These are phyloP conservation scores for Bipolaris oryzae DNA, from an alignment of 2,329 filamentous ascomycete genomes.

Conservation along the genomic window DNA sequence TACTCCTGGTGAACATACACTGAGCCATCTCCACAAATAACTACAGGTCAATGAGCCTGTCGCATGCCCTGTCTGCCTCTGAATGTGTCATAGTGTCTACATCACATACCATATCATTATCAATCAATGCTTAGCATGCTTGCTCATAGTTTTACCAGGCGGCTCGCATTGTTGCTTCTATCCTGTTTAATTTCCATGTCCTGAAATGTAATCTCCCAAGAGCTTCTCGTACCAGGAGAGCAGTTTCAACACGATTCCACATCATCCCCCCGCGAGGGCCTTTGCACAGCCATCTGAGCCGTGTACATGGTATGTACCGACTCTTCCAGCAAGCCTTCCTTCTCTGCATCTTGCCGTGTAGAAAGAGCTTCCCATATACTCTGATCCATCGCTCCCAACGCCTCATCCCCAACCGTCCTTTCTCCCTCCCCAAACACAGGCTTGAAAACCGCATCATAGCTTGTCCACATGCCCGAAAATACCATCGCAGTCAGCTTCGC, in stretches of 20 bases:
- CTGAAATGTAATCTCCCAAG: slow-evolving; percentile 61
- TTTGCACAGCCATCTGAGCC: background rate
- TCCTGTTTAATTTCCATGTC: slow-evolving; percentile 72
- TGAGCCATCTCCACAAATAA: no score
- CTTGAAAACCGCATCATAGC: slow-evolving; percentile 69
- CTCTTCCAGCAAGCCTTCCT: background rate
- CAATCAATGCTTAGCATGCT: background rate
- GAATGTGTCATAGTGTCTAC: background rate
- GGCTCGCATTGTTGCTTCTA: no score
- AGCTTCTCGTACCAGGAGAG: background rate
- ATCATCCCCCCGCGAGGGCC: background rate
- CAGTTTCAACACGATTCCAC: background rate
- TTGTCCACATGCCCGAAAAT: slow-evolving; percentile 65
- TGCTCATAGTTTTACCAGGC: no score
- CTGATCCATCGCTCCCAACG: background rate
- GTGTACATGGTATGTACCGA: background rate
- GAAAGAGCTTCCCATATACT: background rate
- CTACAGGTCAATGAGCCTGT: no score
- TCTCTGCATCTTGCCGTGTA: background rate
- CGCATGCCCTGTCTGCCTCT: background rate
- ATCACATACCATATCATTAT: background rate
- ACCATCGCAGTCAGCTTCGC: slow-evolving; percentile 57
- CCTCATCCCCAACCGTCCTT: slow-evolving; percentile 55
- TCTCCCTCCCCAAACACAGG: slow-evolving; percentile 85
- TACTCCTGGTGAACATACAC: no score